Evolutionary conservation across 495 filamentous ascomycete genomes (phyloP), one percentile per base, ranked within the genome.

Genomic region (Tuber borchii): DNA sequence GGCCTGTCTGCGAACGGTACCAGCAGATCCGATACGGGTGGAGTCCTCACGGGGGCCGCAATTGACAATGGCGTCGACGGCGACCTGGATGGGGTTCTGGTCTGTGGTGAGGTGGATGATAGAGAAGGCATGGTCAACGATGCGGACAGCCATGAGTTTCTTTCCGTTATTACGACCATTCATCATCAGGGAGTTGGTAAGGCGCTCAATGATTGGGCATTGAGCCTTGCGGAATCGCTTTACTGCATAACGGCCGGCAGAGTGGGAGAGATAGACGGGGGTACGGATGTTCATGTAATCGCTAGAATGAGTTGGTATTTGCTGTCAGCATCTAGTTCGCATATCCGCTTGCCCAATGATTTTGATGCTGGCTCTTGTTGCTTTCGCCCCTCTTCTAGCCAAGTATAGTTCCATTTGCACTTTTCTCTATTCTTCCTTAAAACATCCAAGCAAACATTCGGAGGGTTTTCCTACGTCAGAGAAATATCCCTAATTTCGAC

Each of bases 131-230:
- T 99, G 95, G 78, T 95, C 94, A 83, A 99, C 95, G 79, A 99
- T 99, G 86, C 95, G 94, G 86, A 97, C 94, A 85, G 95, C 96
- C 93, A 96, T 97, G 80, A 98, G 91, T 93, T 99, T 99, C 92
- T 99, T 99, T 87, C 95, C 95, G 92, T 97, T 98, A 91, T 99
- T 99, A 87, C 95, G 96, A 85, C 95, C 95, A 90, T 99, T 97
- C 96, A 98, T 98, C 95, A 99, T 99, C 82, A 99, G 90, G 40
- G 95, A 98, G 90, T 99, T 99, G 88, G 96, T 98, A 77, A 99
- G 91, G 85, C 95, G 95, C 92, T 99, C 95, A 83, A 99, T 97
- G 90, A 99, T 98, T 82, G 95, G 95, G 91, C 95, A 98, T 90
- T 98, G 94, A 85, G 96, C 94, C 90, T 99, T 99, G 88, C 95